Conservation (phyloP, 768 basidiomycete genomes). For the Podaxis carcinomalis region DNA sequence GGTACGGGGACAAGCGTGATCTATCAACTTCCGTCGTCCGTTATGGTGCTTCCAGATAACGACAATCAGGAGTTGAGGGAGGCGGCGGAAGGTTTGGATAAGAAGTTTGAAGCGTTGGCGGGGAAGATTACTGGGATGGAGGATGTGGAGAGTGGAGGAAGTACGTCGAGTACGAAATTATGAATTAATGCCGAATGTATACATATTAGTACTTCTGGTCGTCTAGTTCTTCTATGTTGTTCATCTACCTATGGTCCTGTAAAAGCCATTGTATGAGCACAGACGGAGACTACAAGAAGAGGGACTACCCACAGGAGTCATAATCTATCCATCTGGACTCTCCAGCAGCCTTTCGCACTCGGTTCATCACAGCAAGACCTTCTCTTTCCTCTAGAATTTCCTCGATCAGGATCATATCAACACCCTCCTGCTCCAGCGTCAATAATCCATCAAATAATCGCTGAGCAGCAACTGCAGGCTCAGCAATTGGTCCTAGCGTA, state of each 20-base stretch:
- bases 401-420: conserved; percentile 82
- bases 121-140: conserved; percentile 25
- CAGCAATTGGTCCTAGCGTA: conserved; percentile 42
- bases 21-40: conserved; percentile 46
- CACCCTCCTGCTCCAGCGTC: conserved; percentile 69
- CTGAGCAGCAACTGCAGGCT: conserved; percentile 70
- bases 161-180: conserved; percentile 10
- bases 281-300: neutral
- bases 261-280: neutral
- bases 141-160: conserved; percentile 4
- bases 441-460: conserved; percentile 86
- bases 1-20: conserved; percentile 34
- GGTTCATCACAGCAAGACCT: conserved; percentile 93
- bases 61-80: conserved; percentile 26
- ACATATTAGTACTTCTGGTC: neutral
- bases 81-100: conserved; percentile 33
- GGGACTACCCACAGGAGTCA: conserved; percentile 4
- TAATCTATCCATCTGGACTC: conserved; percentile 33
- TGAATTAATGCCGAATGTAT: neutral
- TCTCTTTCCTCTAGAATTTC: conserved; percentile 76
- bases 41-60: conserved; percentile 27
- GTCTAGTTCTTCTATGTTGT: neutral
- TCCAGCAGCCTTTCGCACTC: conserved; percentile 85
- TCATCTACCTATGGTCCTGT: neutral
- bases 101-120: conserved; percentile 39